phyloP scores from a whole-genome alignment of 1,139 yeast genomes.

The Magnusiomyces fungicola region DNA sequence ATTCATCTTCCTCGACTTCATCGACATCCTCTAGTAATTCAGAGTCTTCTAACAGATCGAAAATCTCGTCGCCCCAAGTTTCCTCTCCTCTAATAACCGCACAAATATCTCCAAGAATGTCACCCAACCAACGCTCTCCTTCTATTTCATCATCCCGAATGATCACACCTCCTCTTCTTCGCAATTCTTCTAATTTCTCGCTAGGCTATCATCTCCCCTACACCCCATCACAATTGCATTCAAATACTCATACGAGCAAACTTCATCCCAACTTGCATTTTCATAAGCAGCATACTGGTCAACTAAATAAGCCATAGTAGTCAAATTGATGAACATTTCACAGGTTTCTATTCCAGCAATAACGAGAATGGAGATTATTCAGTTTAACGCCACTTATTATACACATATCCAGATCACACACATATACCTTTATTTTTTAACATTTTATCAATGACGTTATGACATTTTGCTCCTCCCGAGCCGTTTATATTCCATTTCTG shows the following conservation, averaged over 20 bases:
- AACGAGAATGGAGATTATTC: too few species aligned
- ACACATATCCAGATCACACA: neutral
- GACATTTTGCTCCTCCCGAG: neutral
- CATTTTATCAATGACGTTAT: neutral
- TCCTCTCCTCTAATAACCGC: neutral
- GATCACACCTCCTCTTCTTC: neutral
- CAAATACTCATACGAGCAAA: neutral
- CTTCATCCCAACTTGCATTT: neutral
- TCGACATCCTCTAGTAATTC: too few species aligned
- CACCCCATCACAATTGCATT: neutral
- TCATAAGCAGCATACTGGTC: neutral
- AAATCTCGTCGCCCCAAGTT: neutral
- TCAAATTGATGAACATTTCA: too few species aligned
- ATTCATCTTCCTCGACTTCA: too few species aligned
- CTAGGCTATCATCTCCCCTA: neutral
- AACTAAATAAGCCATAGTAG: too few species aligned
- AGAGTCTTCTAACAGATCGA: neutral
- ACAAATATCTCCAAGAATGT: neutral
- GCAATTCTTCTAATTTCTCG: neutral
- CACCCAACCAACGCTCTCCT: neutral
- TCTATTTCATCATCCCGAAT: neutral
- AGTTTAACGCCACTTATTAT: too few species aligned
- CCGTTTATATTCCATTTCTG: neutral
- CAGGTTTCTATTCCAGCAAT: too few species aligned
- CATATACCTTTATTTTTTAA: neutral